Percentiles rank a stretch among this genome's conserved stretches.
Evolutionary conservation across 1,284 basidiomycete genomes (phyloP).

Genomic region (Ustilago trichophora): DNA sequence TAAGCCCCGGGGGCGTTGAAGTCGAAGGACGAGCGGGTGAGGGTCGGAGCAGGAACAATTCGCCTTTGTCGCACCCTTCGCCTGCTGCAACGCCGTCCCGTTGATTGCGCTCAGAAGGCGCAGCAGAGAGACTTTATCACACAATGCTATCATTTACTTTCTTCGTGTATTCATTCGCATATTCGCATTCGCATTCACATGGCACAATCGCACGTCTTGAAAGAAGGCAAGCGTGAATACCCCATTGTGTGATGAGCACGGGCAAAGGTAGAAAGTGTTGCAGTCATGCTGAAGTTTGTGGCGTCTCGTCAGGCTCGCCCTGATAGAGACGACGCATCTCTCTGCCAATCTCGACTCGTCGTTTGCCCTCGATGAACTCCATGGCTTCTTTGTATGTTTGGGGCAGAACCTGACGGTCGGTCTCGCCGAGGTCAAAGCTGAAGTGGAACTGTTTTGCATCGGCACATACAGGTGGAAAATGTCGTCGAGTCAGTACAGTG

Average conservation of each 20-base stretch:
- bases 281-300: neutral
- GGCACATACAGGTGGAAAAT: no score
- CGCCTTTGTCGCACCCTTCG: conserved; percentile 19
- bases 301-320: conserved; percentile 1
- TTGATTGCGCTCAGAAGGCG: neutral
- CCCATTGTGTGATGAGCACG: no score
- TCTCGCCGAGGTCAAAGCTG: conserved; percentile 52
- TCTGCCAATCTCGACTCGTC: conserved; percentile 49
- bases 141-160: neutral
- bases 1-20: conserved; percentile 14
- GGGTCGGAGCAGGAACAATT: conserved; percentile 25
- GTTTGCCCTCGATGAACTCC: conserved; percentile 59
- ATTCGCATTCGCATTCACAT: neutral
- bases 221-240: no score
- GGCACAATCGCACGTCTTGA: conserved; percentile 5
- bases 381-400: conserved; percentile 58
- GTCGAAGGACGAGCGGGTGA: conserved; percentile 17
- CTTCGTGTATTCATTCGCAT: neutral
- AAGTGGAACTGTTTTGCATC: conserved; percentile 53
- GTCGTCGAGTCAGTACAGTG: no score
- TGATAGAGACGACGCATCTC: conserved; percentile 54
- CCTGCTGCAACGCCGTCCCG: conserved; percentile 7
- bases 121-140: no score
- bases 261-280: neutral
- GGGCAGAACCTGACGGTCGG: conserved; percentile 34